Evolutionary conservation across 225 moss, liverwort and hornwort genomes (phyloP), one percentile per base, ranked within the genome.

Genomic region (Bryoerythrophyllum caledonicum): DNA sequence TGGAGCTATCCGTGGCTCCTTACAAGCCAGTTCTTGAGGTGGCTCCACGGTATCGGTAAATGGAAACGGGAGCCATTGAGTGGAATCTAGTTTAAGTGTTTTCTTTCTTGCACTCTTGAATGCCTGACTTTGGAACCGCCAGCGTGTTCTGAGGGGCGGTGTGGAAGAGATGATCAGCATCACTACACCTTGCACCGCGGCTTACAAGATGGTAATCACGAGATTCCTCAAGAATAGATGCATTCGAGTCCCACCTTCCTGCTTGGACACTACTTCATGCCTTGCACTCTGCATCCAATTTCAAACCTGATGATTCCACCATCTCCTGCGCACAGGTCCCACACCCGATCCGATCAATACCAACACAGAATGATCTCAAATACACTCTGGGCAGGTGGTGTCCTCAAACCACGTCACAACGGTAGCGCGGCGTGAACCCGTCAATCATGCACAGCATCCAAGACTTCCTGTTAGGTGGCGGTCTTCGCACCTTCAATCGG

Each of bases 1-100:
- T 59, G 41, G 60, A 77, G 37, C 46, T 65, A 21, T 70, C 74
- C 68, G 26, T 65, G 60, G 35, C 60, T 59, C 54, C 59, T 70
- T 60, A 30, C 27, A 65, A 69, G 73, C 73, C 52, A 26, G 63
- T 69, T 53, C 15, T 84, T 72, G 1, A 49, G 19, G 5, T 72
- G 71, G 55, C 66, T 75, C 10, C 38, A 56, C 66, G 27, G 37
- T 23, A 66, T 52, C 49, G 43, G 37, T 26, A 64, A 40, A 19
- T 72, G n/a, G 38, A 43, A n/a, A 4, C 17, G 17, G 49, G 11
- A 3, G 12, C 14, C 16, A 49, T 72, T 6, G 20, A 12, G 11
- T 61, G 46, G 49, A 67, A 68, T 12, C 32, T 51, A 23, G 61
- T 67, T 48, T 35, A 37, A 54, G 23, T 34, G 23, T 67, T 64